These are phyloP conservation scores for Cyberlindnera misumaiensis DNA, from an alignment of 805 yeast genomes.

Conservation along the genomic window DNA sequence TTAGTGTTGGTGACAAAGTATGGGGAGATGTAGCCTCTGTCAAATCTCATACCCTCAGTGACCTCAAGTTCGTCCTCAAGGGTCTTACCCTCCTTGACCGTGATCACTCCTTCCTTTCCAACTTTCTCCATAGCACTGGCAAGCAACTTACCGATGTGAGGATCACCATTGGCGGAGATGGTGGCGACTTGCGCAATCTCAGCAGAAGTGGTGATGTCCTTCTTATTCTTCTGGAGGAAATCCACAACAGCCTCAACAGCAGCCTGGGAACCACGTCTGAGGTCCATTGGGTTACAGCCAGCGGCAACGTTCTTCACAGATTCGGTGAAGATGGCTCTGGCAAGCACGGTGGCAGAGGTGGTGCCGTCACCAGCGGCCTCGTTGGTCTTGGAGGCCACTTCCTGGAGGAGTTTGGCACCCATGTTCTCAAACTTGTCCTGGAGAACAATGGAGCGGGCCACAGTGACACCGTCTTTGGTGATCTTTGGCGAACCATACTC, in stretches of 20 bases:
- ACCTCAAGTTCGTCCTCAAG: constrained; percentile 96
- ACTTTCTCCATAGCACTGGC: constrained; percentile 99
- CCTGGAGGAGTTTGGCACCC: constrained; percentile 95
- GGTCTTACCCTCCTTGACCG: constrained; percentile 97
- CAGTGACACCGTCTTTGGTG: constrained; percentile 99
- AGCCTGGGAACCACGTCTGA: constrained; percentile 97
- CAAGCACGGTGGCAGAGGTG: constrained; percentile 94
- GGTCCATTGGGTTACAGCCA: constrained; percentile 99
- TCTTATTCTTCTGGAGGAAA: constrained; percentile 81
- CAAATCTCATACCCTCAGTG: constrained; percentile 98
- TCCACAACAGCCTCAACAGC: constrained; percentile 95
- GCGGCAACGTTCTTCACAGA: constrained; percentile 98
- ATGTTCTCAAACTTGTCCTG: constrained; percentile 94
- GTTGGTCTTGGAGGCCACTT: constrained; percentile 96
- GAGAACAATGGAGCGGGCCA: constrained; percentile 80
- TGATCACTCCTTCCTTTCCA: constrained; percentile 98
- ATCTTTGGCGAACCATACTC: constrained; percentile 96
- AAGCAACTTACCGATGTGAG: constrained; percentile 85
- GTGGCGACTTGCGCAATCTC: constrained; percentile 99
- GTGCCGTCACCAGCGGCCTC: constrained; percentile 99
- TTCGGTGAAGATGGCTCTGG: constrained; percentile 94
- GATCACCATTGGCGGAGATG: constrained; percentile 95
- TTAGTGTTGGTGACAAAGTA: constrained; percentile 92
- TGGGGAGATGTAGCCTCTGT: constrained; percentile 97
- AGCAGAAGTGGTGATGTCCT: constrained; percentile 91